Base-by-base conservation (phyloP, 106 monocot genomes). In the Dendrobium chrysotoxum region DNA sequence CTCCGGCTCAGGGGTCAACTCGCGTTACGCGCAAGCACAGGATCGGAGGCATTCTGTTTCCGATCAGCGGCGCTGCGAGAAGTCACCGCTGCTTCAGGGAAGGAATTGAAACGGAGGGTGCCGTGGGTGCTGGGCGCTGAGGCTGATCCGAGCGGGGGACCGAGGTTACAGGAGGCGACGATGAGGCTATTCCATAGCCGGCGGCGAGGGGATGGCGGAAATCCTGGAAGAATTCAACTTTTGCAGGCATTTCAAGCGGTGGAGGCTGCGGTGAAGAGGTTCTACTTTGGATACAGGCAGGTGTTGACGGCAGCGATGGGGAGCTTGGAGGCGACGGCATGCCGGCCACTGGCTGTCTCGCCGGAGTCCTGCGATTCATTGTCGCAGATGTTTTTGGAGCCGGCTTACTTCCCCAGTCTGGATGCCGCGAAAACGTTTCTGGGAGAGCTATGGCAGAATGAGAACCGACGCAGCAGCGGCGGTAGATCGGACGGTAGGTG, bases 401-500 rank as follows among this genome's bases (percentile, higher is more conserved):
- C 95, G 65, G 86, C 95, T 0, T 95, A 95, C 42, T 92, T 87
- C 82, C 95, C 95, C 0, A 95, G 95, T 80, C 46, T 95, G 78
- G 95, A 95, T 42, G 92, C 92, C 20, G 95, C 95, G 7, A 95
- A 92, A 88, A 89, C 95, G 3, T 95, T 95, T 81, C 72, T 95
- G 38, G 95, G 92, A 6, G 91, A 85, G 64, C 81, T 84, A 23
- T 93, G 90, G 93, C 81, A 86, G 72, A 66, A 79, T 66, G 83
- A 81, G n/a, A 35, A 44, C 16, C 42, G 75, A 11, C 75, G 71
- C 7, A 72, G 16, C 31, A 72, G 72, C 18, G 16, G 16, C 6
- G 30, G 74, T 41, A 41, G 41, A 74, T 41, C 74, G 74, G 74
- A 41, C 74, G 74, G 74, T 15, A 41, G 74, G 41, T 74, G 74